Evolutionary conservation across 495 filamentous ascomycete species (phyloP), one percentile per base, ranked within the genome.

Genomic region (Lasiosphaeria miniovina): DNA sequence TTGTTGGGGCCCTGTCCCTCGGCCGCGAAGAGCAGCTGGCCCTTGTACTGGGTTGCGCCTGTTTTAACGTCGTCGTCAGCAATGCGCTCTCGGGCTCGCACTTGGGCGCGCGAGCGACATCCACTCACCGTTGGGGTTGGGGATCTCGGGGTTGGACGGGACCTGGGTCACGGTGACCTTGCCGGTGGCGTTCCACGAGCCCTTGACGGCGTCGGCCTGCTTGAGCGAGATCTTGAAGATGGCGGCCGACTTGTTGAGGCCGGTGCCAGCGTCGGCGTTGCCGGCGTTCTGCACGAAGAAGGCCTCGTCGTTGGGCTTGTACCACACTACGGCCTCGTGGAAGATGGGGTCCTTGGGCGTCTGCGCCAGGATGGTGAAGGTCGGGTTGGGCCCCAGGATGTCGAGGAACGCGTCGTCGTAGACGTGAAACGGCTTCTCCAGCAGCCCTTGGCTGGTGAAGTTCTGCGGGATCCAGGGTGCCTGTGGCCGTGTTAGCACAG

Each of bases 261-360:
- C 80, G 11, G 80, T 82, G 24, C 78, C 74, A 6, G 78, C 69
- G 24, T 72, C 73, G 10, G 66, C 58, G 7, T 70, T 67, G 0
- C 80, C 80, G 3, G 80, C 80, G 55, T 76, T 82, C 57, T 83
- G 80, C 12, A 73, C 77, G 49, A 83, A 82, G 66, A 82, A 83
- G 24, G 78, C 68, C 59, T 83, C 80, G 40, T 83, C 77, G 1
- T 72, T 80, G 41, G 67, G 43, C 55, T 63, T 63, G 41, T 77
- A 81, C 79, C 80, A 83, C 3, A 80, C 76, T 3, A 76, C 70
- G 31, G 80, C 80, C 61, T 83, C 80, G 33, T 83, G 80, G 45
- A 76, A 83, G 6, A 81, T 57, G 11, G 77, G 80, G 46, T 82
- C 70, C 31, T 60, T 69, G 49, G 63, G 69, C 4, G 64, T 69